phyloP scores from a whole-genome alignment of 768 basidiomycete species.

The Suillus brevipes region DNA sequence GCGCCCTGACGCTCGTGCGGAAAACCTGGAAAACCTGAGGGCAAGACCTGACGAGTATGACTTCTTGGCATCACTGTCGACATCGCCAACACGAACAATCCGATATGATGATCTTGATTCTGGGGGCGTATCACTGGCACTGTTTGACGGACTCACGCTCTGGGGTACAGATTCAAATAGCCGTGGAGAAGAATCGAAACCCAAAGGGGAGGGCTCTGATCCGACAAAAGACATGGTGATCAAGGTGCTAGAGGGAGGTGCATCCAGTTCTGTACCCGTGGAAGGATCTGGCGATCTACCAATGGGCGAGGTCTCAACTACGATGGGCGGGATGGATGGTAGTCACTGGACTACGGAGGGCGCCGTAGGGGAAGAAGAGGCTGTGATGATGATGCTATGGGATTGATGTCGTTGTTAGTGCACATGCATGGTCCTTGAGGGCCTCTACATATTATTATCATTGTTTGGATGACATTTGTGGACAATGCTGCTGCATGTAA shows the following conservation, averaged over 20 bases:
- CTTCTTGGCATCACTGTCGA: conserved; percentile 45
- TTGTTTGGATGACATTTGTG: background rate
- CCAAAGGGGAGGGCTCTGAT: conserved; percentile 4
- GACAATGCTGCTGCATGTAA: background rate
- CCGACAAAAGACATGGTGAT: background rate
- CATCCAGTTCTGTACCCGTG: background rate
- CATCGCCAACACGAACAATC: conserved; percentile 40
- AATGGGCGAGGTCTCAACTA: background rate
- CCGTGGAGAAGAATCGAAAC: background rate
- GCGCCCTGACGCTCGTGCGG: conserved; percentile 13
- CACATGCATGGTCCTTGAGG: conserved; percentile 2
- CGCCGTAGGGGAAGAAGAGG: conserved; percentile 21
- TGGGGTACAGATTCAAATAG: conserved; percentile 34
- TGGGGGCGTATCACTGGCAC: conserved; percentile 44
- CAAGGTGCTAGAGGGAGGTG: background rate
- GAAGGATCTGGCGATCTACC: background rate
- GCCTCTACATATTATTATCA: background rate
- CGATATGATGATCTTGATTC: conserved; percentile 51
- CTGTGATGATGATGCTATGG: conserved; percentile 23
- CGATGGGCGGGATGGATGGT: conserved; percentile 5
- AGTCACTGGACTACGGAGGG: background rate
- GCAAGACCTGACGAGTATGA: conserved; percentile 49
- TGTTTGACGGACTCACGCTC: conserved; percentile 50
- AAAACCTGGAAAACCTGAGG: conserved; percentile 13
- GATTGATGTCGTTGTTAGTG: conserved; percentile 1